Evolutionary conservation across 2,329 filamentous ascomycete genomes (phyloP).

Genomic region (Bipolaris gigantea): DNA sequence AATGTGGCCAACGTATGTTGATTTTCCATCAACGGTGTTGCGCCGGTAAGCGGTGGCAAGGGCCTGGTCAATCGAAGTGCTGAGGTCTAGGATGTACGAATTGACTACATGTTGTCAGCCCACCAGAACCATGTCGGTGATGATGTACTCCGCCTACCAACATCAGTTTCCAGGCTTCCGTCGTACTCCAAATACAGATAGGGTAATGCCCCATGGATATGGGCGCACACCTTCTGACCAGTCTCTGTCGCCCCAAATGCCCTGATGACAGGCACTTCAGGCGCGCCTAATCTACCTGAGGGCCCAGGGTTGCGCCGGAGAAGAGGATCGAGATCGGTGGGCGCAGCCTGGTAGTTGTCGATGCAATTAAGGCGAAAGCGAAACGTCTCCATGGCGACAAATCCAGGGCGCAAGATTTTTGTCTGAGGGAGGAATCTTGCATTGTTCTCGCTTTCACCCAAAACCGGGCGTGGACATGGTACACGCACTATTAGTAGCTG

Average conservation of each 20-base stretch:
- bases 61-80: constrained; percentile 87
- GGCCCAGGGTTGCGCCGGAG: constrained; percentile 65
- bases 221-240: constrained; percentile 92
- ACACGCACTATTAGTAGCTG: neutral
- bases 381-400: constrained; percentile 69
- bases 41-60: constrained; percentile 82
- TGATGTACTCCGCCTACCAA: constrained; percentile 57
- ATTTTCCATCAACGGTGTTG: constrained; percentile 69
- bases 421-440: neutral
- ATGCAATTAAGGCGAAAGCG: constrained; percentile 92
- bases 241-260: constrained; percentile 92
- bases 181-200: constrained; percentile 91
- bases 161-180: constrained; percentile 66
- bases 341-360: constrained; percentile 85
- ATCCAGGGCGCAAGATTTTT: neutral
- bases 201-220: constrained; percentile 93
- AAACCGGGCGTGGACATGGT: constrained; percentile 2
- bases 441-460: constrained; percentile 19
- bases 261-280: constrained; percentile 81
- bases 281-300: constrained; percentile 63
- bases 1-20: constrained; percentile 82
- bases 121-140: neutral
- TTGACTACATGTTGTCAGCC: constrained; percentile 58
- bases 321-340: constrained; percentile 78
- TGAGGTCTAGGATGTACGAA: constrained; percentile 74